These are phyloP conservation scores for Tylopilus rubrobrunneus DNA, from an alignment of 768 basidiomycete species.

Conservation along the genomic window DNA sequence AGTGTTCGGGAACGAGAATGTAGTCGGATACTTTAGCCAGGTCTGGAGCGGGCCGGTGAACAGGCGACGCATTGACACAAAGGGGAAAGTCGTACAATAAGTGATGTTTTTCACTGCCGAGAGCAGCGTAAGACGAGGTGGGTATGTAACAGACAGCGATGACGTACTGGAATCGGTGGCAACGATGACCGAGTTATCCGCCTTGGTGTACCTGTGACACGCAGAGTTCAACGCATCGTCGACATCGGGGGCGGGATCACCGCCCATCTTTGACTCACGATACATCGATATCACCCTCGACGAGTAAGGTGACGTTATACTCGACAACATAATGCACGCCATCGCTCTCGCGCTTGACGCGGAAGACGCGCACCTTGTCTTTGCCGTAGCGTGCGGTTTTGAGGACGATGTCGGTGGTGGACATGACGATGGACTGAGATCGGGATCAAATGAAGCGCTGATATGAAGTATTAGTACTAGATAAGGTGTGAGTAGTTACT, in stretches of 20 bases:
- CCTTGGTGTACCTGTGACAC: constrained; percentile 68
- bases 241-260: background rate
- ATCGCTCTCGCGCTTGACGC: constrained; percentile 66
- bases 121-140: background rate
- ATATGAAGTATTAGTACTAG: background rate
- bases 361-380: constrained; percentile 81
- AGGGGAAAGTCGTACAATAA: constrained; percentile 41
- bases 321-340: constrained; percentile 74
- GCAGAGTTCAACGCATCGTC: background rate
- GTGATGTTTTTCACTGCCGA: constrained; percentile 63
- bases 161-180: constrained; percentile 86
- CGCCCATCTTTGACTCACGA: constrained; percentile 43
- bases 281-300: constrained; percentile 80
- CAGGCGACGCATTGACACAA: background rate
- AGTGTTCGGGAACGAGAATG: constrained; percentile 77
- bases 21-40: constrained; percentile 89
- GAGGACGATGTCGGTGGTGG: constrained; percentile 27
- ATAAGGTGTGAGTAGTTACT: background rate
- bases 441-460: background rate
- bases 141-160: background rate
- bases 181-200: constrained; percentile 85
- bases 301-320: constrained; percentile 73
- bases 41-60: constrained; percentile 36
- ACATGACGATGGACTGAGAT: constrained; percentile 16
- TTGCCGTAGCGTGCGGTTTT: constrained; percentile 76